Percentiles rank a stretch among this genome's conserved stretches.
Evolutionary conservation across 1,284 basidiomycete genomes (phyloP).

Genomic region (Microbotryomycetes sp.): DNA sequence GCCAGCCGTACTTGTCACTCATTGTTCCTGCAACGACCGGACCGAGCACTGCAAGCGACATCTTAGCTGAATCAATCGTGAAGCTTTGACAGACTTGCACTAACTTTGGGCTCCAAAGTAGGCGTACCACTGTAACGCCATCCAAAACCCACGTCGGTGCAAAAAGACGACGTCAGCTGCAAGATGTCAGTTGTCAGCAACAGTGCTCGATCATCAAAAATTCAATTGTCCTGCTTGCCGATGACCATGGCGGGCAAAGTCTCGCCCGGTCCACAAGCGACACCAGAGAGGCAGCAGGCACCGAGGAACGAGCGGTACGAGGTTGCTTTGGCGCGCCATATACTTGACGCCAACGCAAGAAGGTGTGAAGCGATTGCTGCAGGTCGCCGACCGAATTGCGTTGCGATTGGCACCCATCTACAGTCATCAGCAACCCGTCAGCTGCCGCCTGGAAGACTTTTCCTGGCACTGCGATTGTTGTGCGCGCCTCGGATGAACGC

Average conservation of each 20-base stretch:
- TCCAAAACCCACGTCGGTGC: neutral
- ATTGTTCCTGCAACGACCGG: conserved; percentile 1
- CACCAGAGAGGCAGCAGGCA: conserved; percentile 1
- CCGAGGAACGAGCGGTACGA: conserved; percentile 1
- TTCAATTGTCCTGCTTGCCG: too few relatives aligned
- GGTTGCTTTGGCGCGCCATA: neutral
- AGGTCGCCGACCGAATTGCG: neutral
- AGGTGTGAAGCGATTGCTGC: neutral
- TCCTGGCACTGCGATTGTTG: too few relatives aligned
- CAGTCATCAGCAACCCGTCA: too few relatives aligned
- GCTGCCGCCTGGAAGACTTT: too few relatives aligned
- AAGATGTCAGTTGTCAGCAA: too few relatives aligned
- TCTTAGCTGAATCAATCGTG: neutral
- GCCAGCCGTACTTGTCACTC: neutral
- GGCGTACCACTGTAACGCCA: neutral
- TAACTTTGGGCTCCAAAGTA: neutral
- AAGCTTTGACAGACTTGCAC: neutral
- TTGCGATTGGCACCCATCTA: conserved; percentile 5
- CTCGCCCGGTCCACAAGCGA: neutral
- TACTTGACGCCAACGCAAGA: neutral
- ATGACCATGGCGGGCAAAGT: conserved; percentile 6
- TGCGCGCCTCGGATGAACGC: too few relatives aligned
- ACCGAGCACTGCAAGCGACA: neutral
- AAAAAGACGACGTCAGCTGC: neutral
- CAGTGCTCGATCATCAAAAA: too few relatives aligned